A percentile compares a stretch with the other conserved stretches of the same genome.
phyloP scores from a whole-genome alignment of 768 basidiomycete species.

The Tylopilus plumbeoviolaceoides region DNA sequence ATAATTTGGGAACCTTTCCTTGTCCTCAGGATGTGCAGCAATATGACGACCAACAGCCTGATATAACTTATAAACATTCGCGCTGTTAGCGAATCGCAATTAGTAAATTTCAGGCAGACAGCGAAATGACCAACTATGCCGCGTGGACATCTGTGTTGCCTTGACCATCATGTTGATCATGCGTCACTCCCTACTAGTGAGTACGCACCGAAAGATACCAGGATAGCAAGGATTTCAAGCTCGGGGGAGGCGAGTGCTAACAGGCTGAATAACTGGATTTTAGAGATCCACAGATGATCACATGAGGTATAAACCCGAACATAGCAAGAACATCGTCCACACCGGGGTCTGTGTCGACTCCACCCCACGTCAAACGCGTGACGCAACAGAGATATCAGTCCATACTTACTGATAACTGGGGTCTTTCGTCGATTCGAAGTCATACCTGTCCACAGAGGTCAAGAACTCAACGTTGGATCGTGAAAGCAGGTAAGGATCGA shows the following conservation, averaged over 20 bases:
- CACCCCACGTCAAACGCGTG: conserved; percentile 2
- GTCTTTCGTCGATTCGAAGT: conserved; percentile 27
- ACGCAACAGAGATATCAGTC: background rate
- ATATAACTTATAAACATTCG: conserved; percentile 75
- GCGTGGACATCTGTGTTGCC: conserved; percentile 69
- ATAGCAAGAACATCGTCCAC: conserved; percentile 81
- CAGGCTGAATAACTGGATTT: conserved; percentile 42
- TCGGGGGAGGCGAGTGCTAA: conserved; percentile 82
- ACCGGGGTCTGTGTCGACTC: conserved; percentile 85
- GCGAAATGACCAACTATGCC: conserved; percentile 44
- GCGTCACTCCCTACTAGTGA: background rate
- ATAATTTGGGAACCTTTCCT: conserved; percentile 60
- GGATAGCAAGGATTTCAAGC: conserved; percentile 71
- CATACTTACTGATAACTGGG: conserved; percentile 64
- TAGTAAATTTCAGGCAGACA: background rate
- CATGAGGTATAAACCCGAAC: conserved; percentile 36
- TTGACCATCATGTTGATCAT: conserved; percentile 21
- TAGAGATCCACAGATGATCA: background rate
- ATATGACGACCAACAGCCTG: conserved; percentile 60
- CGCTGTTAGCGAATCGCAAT: conserved; percentile 34
- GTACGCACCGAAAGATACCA: conserved; percentile 67
- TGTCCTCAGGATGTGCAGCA: conserved; percentile 48
- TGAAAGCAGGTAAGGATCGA: too few relatives aligned
- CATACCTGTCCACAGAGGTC: conserved; percentile 13
- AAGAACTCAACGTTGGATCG: too few relatives aligned